Conservation (phyloP, 148 eudicot species). For the Beta vulgaris region DNA sequence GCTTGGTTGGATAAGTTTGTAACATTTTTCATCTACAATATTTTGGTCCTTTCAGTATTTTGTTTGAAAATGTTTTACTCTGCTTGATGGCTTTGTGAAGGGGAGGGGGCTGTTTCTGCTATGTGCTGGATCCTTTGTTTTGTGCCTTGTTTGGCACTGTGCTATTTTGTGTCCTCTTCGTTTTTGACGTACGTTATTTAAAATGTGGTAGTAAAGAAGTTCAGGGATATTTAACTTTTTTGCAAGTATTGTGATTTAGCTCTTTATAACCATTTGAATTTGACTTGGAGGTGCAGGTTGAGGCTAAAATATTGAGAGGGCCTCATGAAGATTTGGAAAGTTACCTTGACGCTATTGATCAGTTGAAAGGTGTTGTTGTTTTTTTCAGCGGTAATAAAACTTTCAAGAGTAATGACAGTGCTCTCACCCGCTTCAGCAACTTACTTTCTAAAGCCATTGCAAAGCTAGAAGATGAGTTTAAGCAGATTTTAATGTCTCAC, state of each 20-base stretch:
- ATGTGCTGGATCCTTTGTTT: too few relatives aligned
- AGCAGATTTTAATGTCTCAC: conserved; percentile 54
- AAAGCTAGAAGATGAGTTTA: conserved; percentile 81
- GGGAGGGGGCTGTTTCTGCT: too few relatives aligned
- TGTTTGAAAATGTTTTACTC: too few relatives aligned
- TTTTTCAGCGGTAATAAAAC: conserved; percentile 63
- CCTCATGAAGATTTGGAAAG: conserved; percentile 96
- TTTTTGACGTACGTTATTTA: not conserved
- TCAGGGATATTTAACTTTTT: not conserved
- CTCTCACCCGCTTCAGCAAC: conserved; percentile 53
- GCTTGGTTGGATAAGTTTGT: too few relatives aligned
- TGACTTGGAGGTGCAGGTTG: conserved; percentile 46
- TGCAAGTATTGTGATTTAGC: not conserved
- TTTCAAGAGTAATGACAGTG: conserved; percentile 50
- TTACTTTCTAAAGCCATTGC: conserved; percentile 59
- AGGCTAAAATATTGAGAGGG: conserved; percentile 79
- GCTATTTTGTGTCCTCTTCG: too few relatives aligned
- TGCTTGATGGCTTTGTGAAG: not conserved
- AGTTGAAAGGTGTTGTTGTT: conserved; percentile 47
- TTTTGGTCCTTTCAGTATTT: too few relatives aligned
- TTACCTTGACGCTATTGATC: conserved; percentile 81
- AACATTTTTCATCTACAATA: too few relatives aligned
- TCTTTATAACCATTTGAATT: not conserved
- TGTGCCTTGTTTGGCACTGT: too few relatives aligned
- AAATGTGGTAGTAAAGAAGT: not conserved